Conservation (phyloP, 176 grass and related monocot genomes). For the Urochloa ruziziensis region DNA sequence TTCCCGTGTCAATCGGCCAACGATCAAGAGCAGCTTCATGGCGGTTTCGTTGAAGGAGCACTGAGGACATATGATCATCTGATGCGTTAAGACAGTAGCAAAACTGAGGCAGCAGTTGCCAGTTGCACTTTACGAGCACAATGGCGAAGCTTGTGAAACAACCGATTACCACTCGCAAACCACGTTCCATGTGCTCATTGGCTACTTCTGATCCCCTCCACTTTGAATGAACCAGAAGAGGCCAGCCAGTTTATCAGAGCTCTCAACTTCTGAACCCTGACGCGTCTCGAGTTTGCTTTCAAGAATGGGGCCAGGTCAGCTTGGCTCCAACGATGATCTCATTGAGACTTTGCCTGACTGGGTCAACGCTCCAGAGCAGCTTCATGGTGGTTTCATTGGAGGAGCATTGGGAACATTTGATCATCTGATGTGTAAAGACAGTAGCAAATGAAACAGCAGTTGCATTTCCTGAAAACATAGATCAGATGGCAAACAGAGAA, state of each 20-base stretch:
- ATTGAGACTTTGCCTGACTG: too few relatives aligned
- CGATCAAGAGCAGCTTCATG: background rate
- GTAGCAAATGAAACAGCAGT: background rate
- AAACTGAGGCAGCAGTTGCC: background rate
- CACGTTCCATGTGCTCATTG: background rate
- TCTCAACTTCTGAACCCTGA: background rate
- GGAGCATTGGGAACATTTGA: background rate
- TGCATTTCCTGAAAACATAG: background rate
- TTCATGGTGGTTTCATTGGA: background rate
- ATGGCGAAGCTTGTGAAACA: background rate
- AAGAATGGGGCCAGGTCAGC: background rate
- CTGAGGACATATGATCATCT: background rate
- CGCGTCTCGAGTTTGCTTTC: background rate
- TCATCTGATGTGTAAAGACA: background rate
- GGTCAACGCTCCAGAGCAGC: background rate
- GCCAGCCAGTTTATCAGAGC: background rate
- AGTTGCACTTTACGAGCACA: too few relatives aligned
- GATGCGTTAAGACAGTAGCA: background rate
- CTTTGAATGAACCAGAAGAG: conserved; percentile 21
- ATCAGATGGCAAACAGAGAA: background rate
- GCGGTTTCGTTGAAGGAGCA: background rate
- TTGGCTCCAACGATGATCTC: background rate
- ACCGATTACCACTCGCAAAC: conserved; percentile 1
- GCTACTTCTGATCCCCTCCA: conserved; percentile 3
- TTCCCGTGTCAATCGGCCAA: background rate